Conservation (phyloP, 257 asterid species). For the Ballota nigra region DNA sequence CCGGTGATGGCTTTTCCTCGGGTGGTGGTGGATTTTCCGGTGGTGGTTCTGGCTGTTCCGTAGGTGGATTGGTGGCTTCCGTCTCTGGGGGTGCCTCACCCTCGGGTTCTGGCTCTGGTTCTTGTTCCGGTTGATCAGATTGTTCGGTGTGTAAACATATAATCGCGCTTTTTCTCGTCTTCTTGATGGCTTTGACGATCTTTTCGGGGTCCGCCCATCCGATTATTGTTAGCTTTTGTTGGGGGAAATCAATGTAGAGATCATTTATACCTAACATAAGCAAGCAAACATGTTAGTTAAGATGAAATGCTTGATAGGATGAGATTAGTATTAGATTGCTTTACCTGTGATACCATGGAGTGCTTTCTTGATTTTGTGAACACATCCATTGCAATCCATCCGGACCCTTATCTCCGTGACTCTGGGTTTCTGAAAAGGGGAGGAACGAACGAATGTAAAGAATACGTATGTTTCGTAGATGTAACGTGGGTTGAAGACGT, state of each 20-base stretch:
- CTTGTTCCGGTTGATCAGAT: conserved; percentile 51
- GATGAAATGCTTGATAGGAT: not conserved
- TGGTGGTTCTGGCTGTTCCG: conserved; percentile 38
- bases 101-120: conserved; percentile 32
- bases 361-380: conserved; percentile 82
- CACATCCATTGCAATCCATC: conserved; percentile 89
- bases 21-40: conserved; percentile 39
- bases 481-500: not conserved
- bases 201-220: conserved; percentile 82
- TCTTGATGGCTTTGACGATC: conserved; percentile 75
- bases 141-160: conserved; percentile 65
- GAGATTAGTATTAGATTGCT: conserved; percentile 18
- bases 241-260: conserved; percentile 65
- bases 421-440: conserved; percentile 40
- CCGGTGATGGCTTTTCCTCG: conserved; percentile 28
- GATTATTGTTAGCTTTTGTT: conserved; percentile 66
- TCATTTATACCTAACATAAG: conserved; percentile 57
- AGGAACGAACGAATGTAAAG: not conserved
- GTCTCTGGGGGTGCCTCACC: conserved; percentile 30
- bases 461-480: not conserved
- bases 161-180: conserved; percentile 66
- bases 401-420: conserved; percentile 72
- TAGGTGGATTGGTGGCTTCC: conserved; percentile 30
- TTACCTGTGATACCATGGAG: conserved; percentile 66
- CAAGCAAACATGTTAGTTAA: conserved; percentile 8